Evolutionary conservation across 2,329 filamentous ascomycete genomes (phyloP), one percentile per base, ranked within the genome.

Genomic region (Aspergillus unguis): DNA sequence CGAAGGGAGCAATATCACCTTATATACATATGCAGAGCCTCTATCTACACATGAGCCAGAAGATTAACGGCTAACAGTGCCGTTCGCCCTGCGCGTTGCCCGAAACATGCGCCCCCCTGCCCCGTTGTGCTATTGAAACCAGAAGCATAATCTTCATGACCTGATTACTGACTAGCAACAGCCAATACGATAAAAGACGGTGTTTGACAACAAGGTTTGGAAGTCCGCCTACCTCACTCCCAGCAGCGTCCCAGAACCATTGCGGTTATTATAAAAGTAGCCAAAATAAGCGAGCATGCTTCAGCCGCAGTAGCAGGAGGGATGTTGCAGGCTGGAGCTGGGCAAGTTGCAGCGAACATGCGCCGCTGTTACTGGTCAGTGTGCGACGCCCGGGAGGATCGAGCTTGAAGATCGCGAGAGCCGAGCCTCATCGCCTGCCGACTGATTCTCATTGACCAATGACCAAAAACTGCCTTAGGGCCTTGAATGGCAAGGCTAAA

Each of bases 341-440:
- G 48, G 48, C 48, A 50, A 44, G 7, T 38, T n/a, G 25, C 17
- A 29, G 32, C 41, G 33, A 28, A 38, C 28, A 44, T n/a, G 10
- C 26, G 33, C 27, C 25, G n/a, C n/a, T 42, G 23, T 29, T 33
- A 46, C 43, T 51, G 49, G 49, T 35, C 46, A n/a, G 17, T 17
- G 31, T 5, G 27, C 26, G 8, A 27, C 32, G 40, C 48, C 48
- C 42, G 28, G 10, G 17, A n/a, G 42, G 23, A 26, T n/a, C 33
- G 28, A 28, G 38, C n/a, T 17, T 17, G 5, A 29, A 25, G 49
- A 36, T 29, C 27, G 32, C 31, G 35, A 36, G 7, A 33, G 33
- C 41, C 31, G 43, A 51, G 49, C 43, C 49, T 51, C 43, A 51
- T 51, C 17, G 7, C 37, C n/a, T 37, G 9, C 6, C 6, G 35